Percentiles rank a stretch among this genome's conserved stretches.
phyloP scores from a whole-genome alignment of 768 basidiomycete species.

The Mycena venus region DNA sequence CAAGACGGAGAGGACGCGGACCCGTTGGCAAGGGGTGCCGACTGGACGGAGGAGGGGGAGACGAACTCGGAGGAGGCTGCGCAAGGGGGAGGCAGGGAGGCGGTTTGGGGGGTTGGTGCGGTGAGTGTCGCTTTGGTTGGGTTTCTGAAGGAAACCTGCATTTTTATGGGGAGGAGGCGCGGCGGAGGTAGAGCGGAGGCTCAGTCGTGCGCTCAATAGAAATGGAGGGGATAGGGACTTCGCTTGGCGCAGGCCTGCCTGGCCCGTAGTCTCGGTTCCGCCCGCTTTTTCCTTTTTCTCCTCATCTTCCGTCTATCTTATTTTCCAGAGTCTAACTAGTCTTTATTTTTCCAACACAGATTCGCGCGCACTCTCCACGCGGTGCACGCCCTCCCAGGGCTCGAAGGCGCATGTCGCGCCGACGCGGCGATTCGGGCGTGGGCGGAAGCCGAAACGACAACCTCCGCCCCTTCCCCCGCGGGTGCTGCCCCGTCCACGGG shows the following conservation, averaged over 20 bases:
- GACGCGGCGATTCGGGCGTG: constrained; percentile 20
- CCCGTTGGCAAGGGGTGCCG: background rate
- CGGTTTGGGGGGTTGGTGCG: constrained; percentile 20
- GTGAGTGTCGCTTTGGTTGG: background rate
- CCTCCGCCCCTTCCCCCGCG: too few relatives aligned
- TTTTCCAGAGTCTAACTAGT: background rate
- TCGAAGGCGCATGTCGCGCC: constrained; percentile 18
- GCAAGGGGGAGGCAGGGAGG: background rate
- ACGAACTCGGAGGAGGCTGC: background rate
- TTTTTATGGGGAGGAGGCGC: too few relatives aligned
- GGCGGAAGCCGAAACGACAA: constrained; percentile 7
- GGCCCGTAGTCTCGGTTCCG: too few relatives aligned
- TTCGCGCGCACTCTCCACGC: constrained; percentile 12
- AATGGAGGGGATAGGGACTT: too few relatives aligned
- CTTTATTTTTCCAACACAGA: background rate
- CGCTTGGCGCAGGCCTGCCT: too few relatives aligned
- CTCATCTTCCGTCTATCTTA: background rate
- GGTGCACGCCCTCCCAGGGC: background rate
- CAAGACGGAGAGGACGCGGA: background rate
- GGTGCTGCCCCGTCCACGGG: background rate
- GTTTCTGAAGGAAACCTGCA: too few relatives aligned
- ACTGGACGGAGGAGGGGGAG: constrained; percentile 1
- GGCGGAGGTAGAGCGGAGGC: too few relatives aligned
- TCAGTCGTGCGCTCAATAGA: too few relatives aligned
- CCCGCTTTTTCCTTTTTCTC: background rate